Base-by-base conservation (phyloP, 768 basidiomycete species). In the Agaricus blazei region DNA sequence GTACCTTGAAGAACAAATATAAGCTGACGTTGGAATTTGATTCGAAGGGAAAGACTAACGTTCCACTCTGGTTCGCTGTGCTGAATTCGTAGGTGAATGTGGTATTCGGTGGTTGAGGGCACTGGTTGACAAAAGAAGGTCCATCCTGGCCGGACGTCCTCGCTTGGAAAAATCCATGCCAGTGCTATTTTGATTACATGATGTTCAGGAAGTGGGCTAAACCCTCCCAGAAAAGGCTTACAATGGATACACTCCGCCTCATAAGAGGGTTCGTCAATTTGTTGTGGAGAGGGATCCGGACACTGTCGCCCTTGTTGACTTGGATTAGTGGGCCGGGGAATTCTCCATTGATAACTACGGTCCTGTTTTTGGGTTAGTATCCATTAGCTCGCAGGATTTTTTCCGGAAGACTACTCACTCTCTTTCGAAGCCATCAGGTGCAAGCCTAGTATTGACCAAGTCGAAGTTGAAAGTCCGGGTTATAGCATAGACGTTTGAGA, bases 91-190 rank as follows among this genome's bases (percentile, higher is more conserved):
- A 62, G 24, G 52, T 59, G 52, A 60, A 62, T 8, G 62, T 60
- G 4, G 60, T 51, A 15, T 53, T 58, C 2, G 62, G 61, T 24
- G 61, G 56, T 24, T 60, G 59, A 1, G 61, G 61, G 45, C 61
- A 57, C 42, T 57, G 58, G 28, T 58, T 59, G 4, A 58, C 57
- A 29, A 41, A 51, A 11, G 59, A 52, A 65, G 69, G 67, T 6
- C 80, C 80, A 47, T 82, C 80, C 47, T 75, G 77, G 31, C 73
- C 67, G 3, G 73, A 74, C 4, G 75, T 74, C 36, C 70, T 64
- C 46, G 70, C 63, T 65, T 80, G 80, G 62, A 75, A 75, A 66
- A 68, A 43, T 27, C 34, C 52, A 40, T 29, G 42, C 41, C 41
- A 53, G 9, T 47, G 41, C 56, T 29, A 23, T 7, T 12, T 11